Base-by-base conservation (phyloP, 2,329 filamentous ascomycete species). In the Colletotrichum cordylinicola region DNA sequence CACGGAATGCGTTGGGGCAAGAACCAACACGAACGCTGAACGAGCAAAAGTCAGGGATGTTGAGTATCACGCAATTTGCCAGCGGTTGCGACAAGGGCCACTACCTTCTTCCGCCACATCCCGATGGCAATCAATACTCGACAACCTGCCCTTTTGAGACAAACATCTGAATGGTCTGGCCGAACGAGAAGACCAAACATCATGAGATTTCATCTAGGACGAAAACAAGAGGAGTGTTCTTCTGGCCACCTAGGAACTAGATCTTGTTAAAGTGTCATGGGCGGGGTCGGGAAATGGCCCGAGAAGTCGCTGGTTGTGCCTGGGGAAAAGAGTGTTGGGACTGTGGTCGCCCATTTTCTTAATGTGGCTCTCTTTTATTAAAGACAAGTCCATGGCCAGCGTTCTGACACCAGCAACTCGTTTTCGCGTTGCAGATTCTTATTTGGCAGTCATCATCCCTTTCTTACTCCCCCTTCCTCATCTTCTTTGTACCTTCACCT, bases 341-440 rank as follows among this genome's bases (percentile, higher is more conserved):
- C 16, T 0, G 3, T n/a, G 39, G 9, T 6, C n/a, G 2, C 39
- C 39, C 39, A n/a, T 43, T 1, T 9, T 10, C 8, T n/a, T 9
- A 43, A 43, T 43, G 4, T n/a, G 39, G 39, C 39, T 43, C 9
- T 3, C 1, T 2, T 43, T 43, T 18, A 43, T 6, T 43, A 43
- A 43, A 43, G 39, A 3, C 1, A 43, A 9, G 39, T 43, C 39
- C n/a, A 6, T 43, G 39, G 39, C 39, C 39, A 43, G 8, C n/a
- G 39, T 43, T 3, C 39, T 43, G 0, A 43, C 39, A 43, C 18
- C 8, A n/a, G 39, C 39, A 43, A 18, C 39, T 43, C 39, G n/a
- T 43, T 18, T 43, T n/a, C 1, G 18, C 2, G 4, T 10, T 43
- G 39, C 39, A 3, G 10, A 43, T n/a, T 43, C 2, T 18, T 2